Base-by-base conservation (phyloP, 768 basidiomycete species). In the Clitopilus hobsonii region DNA sequence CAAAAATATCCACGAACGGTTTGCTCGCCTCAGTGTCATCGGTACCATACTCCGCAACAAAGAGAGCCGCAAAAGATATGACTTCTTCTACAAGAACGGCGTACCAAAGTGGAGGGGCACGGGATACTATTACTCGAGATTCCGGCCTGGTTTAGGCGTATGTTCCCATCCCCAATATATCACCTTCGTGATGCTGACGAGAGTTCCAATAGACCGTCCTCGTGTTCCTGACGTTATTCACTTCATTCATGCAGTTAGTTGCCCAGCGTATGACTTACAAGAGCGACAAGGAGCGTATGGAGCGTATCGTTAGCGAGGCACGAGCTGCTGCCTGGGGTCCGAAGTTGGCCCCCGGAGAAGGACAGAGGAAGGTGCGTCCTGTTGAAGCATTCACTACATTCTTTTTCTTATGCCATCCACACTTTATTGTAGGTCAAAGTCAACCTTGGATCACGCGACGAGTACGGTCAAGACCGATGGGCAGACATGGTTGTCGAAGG, bases 51-150 rank as follows among this genome's bases (percentile, higher is more conserved):
- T 99, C 63, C 77, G 91, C 60, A 86, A 85, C 62, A 62, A 76
- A 26, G 91, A 90, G 61, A 80, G 84, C 49, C 82, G 94, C 30
- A 81, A 90, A 68, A 91, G 91, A 61, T 92, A 92, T 59, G 89
- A 92, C 68, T 91, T 91, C 69, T 99, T 98, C 80, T 91, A 90
- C 78, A 94, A 96, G 72, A 98, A 98, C 58, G 96, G 96, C 20
- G 94, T 99, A 3, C 96, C 96, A 0, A 90, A 81, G 67, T 99
- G 96, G 96, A 80, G 95, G 60, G 96, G 94, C 14, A 94, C 91
- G 27, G 91, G 93, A 41, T 98, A 98, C 71, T 98, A 98, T 70
- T 99, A 98, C 70, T 84, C 91, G 26, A 86, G 97, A 52, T 99
- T 90, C 79, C 82, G 96, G 26, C 96, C 96, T n/a, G 93, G 94